These are phyloP conservation scores for Rubroboletus satanas DNA, from an alignment of 768 basidiomycete species.

Conservation along the genomic window DNA sequence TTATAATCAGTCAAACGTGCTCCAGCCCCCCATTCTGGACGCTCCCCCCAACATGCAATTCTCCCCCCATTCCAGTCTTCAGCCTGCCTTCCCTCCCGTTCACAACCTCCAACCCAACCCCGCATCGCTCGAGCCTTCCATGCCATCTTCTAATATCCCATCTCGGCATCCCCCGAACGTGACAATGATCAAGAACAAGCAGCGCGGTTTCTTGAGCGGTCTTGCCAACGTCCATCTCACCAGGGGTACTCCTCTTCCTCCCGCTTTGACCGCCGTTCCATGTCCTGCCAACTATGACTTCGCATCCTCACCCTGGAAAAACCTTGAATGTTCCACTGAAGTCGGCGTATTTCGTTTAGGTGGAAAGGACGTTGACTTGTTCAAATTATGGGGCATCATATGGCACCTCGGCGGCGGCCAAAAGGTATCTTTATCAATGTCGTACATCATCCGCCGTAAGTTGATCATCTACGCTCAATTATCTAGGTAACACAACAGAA, in stretches of 20 bases:
- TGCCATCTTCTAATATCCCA: constrained; percentile 37
- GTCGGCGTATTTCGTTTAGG: constrained; percentile 63
- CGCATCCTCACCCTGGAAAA: constrained; percentile 57
- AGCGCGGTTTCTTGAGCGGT: constrained; percentile 54
- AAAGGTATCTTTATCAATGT: constrained; percentile 44
- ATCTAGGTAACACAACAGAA: constrained; percentile 48
- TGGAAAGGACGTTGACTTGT: constrained; percentile 73
- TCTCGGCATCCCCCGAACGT: constrained; percentile 34
- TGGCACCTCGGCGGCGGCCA: constrained; percentile 55
- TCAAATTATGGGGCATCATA: constrained; percentile 66
- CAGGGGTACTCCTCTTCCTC: constrained; percentile 66
- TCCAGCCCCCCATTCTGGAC: constrained; percentile 40
- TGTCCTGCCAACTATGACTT: constrained; percentile 60
- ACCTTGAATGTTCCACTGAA: constrained; percentile 58
- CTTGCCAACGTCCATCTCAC: constrained; percentile 58
- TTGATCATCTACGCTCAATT: constrained; percentile 4
- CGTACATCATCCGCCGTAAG: constrained; percentile 13
- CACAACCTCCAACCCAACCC: constrained; percentile 31
- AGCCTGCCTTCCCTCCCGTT: constrained; percentile 41
- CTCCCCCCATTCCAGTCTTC: constrained; percentile 41
- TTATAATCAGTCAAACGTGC: constrained; percentile 28
- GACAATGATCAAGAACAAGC: constrained; percentile 48
- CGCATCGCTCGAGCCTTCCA: constrained; percentile 45
- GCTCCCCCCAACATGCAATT: constrained; percentile 40
- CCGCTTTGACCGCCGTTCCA: constrained; percentile 61